These are phyloP conservation scores for Entelexis sorbosivorans DNA, from an alignment of 1,139 yeast genomes.

Conservation along the genomic window DNA sequence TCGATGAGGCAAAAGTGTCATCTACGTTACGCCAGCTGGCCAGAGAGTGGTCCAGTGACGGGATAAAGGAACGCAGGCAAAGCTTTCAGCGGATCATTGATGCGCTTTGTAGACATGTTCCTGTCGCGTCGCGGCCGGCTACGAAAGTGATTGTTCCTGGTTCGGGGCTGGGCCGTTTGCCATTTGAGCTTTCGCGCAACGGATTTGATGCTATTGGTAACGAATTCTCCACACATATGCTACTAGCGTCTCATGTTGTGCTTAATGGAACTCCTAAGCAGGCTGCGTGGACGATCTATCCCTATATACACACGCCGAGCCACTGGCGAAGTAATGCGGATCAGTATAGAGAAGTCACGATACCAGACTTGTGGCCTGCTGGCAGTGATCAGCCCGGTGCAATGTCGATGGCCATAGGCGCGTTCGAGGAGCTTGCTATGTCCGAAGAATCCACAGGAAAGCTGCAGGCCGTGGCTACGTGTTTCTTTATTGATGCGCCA, in stretches of 20 bases:
- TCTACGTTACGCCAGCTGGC: conserved; percentile 48
- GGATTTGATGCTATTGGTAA: conserved; percentile 79
- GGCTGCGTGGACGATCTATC: conserved; percentile 53
- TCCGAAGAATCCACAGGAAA: conserved; percentile 34
- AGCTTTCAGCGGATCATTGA: conserved; percentile 40
- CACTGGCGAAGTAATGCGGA: conserved; percentile 44
- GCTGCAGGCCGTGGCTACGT: conserved; percentile 53
- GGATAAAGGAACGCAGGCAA: conserved; percentile 41
- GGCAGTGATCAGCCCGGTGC: conserved; percentile 27
- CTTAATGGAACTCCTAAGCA: conserved; percentile 45
- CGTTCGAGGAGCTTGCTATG: conserved; percentile 57
- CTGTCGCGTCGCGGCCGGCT: conserved; percentile 30
- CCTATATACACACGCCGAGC: conserved; percentile 64
- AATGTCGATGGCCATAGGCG: conserved; percentile 73
- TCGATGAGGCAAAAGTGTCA: conserved; percentile 1
- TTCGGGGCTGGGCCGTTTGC: conserved; percentile 69
- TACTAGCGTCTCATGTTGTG: conserved; percentile 53
- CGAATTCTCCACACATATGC: conserved; percentile 75
- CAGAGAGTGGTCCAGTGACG: conserved; percentile 70
- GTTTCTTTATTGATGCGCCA: conserved; percentile 74
- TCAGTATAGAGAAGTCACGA: conserved; percentile 43
- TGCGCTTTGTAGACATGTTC: conserved; percentile 38
- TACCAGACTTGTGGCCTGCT: conserved; percentile 35
- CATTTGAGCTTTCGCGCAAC: conserved; percentile 53
- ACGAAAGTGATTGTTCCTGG: conserved; percentile 56